phyloP scores from a whole-genome alignment of 441 rosid species.

The Flueggea neowawraea region DNA sequence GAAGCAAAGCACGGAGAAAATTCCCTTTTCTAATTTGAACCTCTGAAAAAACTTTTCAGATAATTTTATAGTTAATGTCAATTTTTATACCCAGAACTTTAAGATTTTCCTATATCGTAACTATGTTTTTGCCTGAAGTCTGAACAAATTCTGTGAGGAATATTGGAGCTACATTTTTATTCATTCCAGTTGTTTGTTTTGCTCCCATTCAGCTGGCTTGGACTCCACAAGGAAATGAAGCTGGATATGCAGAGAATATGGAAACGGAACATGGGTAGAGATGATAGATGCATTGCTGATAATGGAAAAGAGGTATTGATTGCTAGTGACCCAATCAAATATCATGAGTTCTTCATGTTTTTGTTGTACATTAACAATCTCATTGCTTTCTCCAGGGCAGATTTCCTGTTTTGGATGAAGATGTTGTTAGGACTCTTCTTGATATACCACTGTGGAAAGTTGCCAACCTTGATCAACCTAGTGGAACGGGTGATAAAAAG shows the following conservation, averaged over 20 bases:
- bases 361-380: too few relatives aligned
- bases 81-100: not conserved
- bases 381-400: conserved; percentile 45
- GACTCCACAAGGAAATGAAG: conserved; percentile 87
- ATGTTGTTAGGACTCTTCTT: conserved; percentile 73
- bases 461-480: conserved; percentile 78
- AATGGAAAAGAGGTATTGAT: conserved; percentile 77
- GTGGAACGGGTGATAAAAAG: conserved; percentile 92
- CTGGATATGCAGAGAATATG: conserved; percentile 97
- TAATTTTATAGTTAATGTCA: too few relatives aligned
- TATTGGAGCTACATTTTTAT: too few relatives aligned
- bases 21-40: too few relatives aligned
- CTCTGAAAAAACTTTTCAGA: too few relatives aligned
- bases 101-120: too few relatives aligned
- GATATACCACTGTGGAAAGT: conserved; percentile 84
- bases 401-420: conserved; percentile 95
- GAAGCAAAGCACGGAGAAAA: too few relatives aligned
- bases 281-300: conserved; percentile 88
- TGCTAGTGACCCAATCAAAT: not conserved
- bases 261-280: conserved; percentile 95
- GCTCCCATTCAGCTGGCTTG: conserved; percentile 56
- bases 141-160: too few relatives aligned
- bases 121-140: too few relatives aligned
- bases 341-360: too few relatives aligned
- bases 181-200: conserved; percentile 3